Conservation (phyloP, 2,329 filamentous ascomycete species). For the Aspergillus terreus region DNA sequence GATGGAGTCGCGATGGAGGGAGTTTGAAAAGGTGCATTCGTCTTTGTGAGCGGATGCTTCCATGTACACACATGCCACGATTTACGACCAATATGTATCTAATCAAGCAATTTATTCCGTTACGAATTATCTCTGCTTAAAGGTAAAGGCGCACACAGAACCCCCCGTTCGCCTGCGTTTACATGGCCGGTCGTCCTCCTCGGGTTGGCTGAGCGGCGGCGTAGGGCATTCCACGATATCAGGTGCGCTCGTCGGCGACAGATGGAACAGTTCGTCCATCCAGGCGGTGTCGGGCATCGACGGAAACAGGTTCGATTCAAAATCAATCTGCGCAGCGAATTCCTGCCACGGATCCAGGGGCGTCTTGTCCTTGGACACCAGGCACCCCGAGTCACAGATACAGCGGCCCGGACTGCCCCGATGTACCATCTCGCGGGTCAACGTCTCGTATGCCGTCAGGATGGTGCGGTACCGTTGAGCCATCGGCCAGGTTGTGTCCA, state of each 20-base stretch:
- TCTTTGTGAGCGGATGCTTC: background rate
- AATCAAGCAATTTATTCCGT: background rate
- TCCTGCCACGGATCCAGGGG: constrained; percentile 1
- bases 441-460: constrained; percentile 2
- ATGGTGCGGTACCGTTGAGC: constrained; percentile 2
- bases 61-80: background rate
- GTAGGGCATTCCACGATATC: background rate
- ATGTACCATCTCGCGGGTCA: background rate
- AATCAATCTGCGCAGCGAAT: background rate
- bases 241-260: background rate
- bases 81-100: background rate
- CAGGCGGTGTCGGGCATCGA: constrained; percentile 4
- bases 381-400: background rate
- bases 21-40: constrained; percentile 3
- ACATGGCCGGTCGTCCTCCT: background rate
- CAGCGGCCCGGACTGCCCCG: background rate
- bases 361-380: background rate
- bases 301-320: constrained; percentile 1
- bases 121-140: background rate
- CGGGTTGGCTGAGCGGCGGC: background rate
- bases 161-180: background rate
- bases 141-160: background rate
- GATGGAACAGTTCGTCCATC: constrained; percentile 5
- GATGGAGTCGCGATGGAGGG: constrained; percentile 4
- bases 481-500: constrained; percentile 1